These are phyloP conservation scores for Stagonosporopsis cucurbitacearum DNA, from an alignment of 2,329 filamentous ascomycete genomes.

Conservation along the genomic window DNA sequence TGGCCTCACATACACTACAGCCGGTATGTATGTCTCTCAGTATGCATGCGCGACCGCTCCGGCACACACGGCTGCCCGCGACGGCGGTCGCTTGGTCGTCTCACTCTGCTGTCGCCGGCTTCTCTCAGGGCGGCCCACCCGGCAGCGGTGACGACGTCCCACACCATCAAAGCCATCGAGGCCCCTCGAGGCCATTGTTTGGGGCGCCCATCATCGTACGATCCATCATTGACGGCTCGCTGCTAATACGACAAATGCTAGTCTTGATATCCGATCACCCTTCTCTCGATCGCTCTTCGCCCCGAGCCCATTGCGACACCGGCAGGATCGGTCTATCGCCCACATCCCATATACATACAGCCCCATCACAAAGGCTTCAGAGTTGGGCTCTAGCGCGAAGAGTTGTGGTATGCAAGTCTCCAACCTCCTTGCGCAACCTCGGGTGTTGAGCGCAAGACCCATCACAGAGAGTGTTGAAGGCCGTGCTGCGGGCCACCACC, in stretches of 20 bases:
- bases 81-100: slow-evolving; percentile 26
- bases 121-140: slow-evolving; percentile 41
- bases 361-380: slow-evolving; percentile 28
- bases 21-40: slow-evolving; percentile 44
- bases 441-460: slow-evolving; percentile 35
- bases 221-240: slow-evolving; percentile 25
- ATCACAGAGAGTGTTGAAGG: slow-evolving; percentile 33
- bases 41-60: slow-evolving; percentile 42
- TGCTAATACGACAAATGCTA: slow-evolving; percentile 33
- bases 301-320: slow-evolving; percentile 49
- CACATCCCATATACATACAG: slow-evolving; percentile 27
- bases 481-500: slow-evolving; percentile 39
- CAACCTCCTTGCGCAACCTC: slow-evolving; percentile 38
- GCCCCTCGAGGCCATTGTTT: slow-evolving; percentile 25
- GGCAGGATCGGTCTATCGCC: slow-evolving; percentile 45
- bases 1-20: slow-evolving; percentile 32
- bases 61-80: slow-evolving; percentile 18
- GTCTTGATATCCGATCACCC: slow-evolving; percentile 32
- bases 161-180: slow-evolving; percentile 29
- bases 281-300: slow-evolving; percentile 41
- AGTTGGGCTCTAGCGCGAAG: slow-evolving; percentile 12
- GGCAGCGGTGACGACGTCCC: slow-evolving; percentile 41
- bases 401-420: slow-evolving; percentile 42
- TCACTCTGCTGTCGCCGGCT: slow-evolving; percentile 36
- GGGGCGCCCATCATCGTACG: slow-evolving; percentile 26